phyloP scores from a whole-genome alignment of 2,329 filamentous ascomycete genomes.

The Pyrenophora graminea region DNA sequence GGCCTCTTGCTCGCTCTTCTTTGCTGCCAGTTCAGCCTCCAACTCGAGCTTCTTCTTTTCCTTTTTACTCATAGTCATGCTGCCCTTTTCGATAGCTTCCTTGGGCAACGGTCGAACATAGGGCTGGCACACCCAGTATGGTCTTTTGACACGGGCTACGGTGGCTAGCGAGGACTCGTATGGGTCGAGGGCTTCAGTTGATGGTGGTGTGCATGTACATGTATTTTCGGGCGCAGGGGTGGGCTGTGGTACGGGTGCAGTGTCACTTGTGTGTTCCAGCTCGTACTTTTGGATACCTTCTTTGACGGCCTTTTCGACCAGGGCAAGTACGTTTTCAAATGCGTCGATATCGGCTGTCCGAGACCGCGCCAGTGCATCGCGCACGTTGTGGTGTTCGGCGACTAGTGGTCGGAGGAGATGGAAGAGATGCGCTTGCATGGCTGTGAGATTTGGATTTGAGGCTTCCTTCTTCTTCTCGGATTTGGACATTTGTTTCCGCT shows the following conservation, averaged over 20 bases:
- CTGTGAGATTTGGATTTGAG: slow-evolving; percentile 68
- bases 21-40: slow-evolving; percentile 49
- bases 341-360: slow-evolving; percentile 71
- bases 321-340: slow-evolving; percentile 74
- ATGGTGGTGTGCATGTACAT: neutral
- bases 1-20: slow-evolving; percentile 39
- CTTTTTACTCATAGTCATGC: slow-evolving; percentile 75
- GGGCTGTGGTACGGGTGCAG: neutral
- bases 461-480: slow-evolving; percentile 55
- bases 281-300: slow-evolving; percentile 72
- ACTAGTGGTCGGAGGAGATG: slow-evolving; percentile 85
- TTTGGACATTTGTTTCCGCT: slow-evolving; percentile 43
- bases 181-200: slow-evolving; percentile 27
- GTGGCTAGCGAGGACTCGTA: slow-evolving; percentile 65
- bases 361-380: slow-evolving; percentile 77
- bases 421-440: slow-evolving; percentile 92
- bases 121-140: slow-evolving; percentile 90
- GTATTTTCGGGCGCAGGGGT: neutral
- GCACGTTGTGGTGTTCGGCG: slow-evolving; percentile 76
- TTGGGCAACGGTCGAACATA: slow-evolving; percentile 84
- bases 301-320: slow-evolving; percentile 77
- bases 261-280: slow-evolving; percentile 27
- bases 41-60: slow-evolving; percentile 46
- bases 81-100: slow-evolving; percentile 83
- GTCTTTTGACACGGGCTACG: slow-evolving; percentile 73